Evolutionary conservation across 805 yeast species (phyloP).

Genomic region (fission yeast (Schizosaccharomyces pombe)): DNA sequence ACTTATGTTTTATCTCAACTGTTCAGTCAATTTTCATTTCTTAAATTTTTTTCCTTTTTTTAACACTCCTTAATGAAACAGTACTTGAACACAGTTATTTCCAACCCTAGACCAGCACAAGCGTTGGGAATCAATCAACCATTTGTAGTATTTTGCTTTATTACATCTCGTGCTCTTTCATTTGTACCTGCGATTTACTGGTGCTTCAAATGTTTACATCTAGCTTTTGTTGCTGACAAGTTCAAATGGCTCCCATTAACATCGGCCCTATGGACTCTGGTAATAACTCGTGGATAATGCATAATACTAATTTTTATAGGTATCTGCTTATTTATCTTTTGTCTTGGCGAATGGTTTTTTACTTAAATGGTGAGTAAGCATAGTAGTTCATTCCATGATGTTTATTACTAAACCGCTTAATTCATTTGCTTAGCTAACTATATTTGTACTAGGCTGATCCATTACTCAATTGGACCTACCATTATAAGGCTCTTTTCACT

Average conservation of each 20-base stretch:
- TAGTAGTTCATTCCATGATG: no score
- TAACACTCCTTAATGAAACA: neutral
- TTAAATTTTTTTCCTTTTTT: no score
- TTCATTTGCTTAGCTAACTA: no score
- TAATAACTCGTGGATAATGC: no score
- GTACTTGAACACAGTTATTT: neutral
- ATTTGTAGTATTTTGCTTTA: neutral
- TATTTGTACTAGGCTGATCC: slow-evolving; percentile 2
- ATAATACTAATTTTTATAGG: neutral
- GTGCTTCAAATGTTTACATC: neutral
- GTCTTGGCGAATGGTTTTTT: neutral
- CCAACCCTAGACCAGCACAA: neutral
- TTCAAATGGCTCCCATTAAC: neutral
- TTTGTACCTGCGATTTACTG: neutral
- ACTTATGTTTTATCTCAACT: no score
- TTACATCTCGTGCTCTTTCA: neutral
- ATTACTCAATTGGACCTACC: neutral
- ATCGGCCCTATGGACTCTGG: neutral
- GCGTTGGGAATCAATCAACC: neutral
- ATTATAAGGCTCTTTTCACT: neutral
- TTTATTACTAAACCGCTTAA: no score
- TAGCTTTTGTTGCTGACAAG: neutral
- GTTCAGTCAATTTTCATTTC: neutral
- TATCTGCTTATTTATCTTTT: neutral
- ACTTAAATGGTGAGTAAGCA: neutral